Percentiles rank a stretch among this genome's conserved stretches.
Evolutionary conservation across 2,329 filamentous ascomycete species (phyloP).

Genomic region (Aspergillaceae sp.): DNA sequence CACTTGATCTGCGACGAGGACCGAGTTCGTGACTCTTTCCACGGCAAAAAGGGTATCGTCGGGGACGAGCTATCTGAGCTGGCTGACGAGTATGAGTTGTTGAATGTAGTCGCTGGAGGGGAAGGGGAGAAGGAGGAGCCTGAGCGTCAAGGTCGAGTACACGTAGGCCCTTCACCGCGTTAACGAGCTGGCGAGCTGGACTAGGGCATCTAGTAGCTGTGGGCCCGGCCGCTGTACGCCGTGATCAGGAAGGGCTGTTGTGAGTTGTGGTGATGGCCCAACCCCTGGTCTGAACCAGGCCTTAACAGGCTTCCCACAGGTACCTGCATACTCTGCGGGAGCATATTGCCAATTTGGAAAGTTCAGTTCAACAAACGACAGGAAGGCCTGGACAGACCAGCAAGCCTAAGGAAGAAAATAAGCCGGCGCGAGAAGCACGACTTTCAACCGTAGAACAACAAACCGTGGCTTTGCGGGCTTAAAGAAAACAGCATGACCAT

Average conservation of each 20-base stretch:
- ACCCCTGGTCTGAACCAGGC: too few relatives aligned
- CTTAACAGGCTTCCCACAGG: too few relatives aligned
- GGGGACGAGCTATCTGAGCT: constrained; percentile 49
- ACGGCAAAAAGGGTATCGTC: constrained; percentile 61
- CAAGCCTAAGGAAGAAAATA: not conserved
- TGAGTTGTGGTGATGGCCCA: too few relatives aligned
- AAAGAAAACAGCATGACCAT: not conserved
- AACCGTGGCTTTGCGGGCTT: not conserved
- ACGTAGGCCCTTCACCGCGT: not conserved
- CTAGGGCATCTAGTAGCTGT: not conserved
- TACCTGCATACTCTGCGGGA: not conserved
- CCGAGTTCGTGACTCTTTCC: constrained; percentile 66
- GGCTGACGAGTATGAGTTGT: constrained; percentile 38
- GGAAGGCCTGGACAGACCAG: not conserved
- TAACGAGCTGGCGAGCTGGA: not conserved
- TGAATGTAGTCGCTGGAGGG: not conserved
- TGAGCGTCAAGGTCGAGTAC: too few relatives aligned
- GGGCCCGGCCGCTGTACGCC: not conserved
- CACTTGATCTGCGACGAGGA: constrained; percentile 16
- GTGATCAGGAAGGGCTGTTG: not conserved
- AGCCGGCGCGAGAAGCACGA: too few relatives aligned
- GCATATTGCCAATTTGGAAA: not conserved
- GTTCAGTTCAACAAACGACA: not conserved
- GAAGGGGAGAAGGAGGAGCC: too few relatives aligned
- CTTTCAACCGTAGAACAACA: too few relatives aligned